Conservation (phyloP, 768 basidiomycete genomes). For the Hygrocybe coccinea region DNA sequence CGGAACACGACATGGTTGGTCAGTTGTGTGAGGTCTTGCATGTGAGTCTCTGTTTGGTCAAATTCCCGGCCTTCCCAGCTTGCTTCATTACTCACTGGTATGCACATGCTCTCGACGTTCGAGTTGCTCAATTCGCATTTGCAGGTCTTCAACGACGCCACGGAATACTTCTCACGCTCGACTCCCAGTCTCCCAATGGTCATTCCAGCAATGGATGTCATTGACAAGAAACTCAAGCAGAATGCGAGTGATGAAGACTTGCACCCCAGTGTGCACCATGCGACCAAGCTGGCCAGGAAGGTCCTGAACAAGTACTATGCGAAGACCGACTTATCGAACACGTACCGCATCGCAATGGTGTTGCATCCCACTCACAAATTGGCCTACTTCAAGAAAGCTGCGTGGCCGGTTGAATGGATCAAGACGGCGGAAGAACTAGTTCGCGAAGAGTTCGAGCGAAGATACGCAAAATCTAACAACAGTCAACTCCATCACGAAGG, state of each 20-base stretch:
- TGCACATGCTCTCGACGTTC: no score
- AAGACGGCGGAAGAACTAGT: constrained; percentile 20
- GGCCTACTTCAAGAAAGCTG: constrained; percentile 26
- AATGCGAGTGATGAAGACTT: background rate
- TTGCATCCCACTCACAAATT: constrained; percentile 35
- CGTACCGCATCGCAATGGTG: constrained; percentile 26
- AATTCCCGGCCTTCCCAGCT: background rate
- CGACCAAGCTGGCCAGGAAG: constrained; percentile 15
- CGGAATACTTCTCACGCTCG: constrained; percentile 22
- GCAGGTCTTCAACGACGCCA: constrained; percentile 24
- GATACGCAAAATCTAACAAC: no score
- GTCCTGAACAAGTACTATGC: constrained; percentile 22
- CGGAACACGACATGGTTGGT: constrained; percentile 22
- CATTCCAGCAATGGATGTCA: constrained; percentile 30
- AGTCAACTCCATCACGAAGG: no score
- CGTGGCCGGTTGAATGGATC: constrained; percentile 31
- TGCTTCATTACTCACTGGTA: background rate
- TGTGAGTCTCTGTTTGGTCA: constrained; percentile 9
- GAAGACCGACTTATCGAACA: constrained; percentile 13
- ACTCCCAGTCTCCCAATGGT: constrained; percentile 22
- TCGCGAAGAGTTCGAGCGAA: constrained; percentile 14
- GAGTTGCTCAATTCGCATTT: background rate
- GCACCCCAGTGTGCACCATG: constrained; percentile 9
- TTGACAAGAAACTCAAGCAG: constrained; percentile 15
- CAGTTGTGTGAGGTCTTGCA: constrained; percentile 22